Evolutionary conservation across 768 basidiomycete genomes (phyloP).

Genomic region (Mycena galopus): DNA sequence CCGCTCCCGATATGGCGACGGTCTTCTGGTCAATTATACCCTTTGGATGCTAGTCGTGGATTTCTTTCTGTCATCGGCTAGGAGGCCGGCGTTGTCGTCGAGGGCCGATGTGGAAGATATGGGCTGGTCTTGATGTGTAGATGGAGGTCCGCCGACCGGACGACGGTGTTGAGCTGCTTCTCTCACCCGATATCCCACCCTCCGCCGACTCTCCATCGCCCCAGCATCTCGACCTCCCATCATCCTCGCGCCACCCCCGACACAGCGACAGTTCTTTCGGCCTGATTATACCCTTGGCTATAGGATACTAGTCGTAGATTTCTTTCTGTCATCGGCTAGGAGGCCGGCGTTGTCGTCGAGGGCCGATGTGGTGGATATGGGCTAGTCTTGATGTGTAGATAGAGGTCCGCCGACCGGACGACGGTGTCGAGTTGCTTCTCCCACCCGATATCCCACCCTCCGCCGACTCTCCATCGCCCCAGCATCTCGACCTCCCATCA

Average conservation of each 20-base stretch:
- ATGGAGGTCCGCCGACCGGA: constrained; percentile 23
- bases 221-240: too few species aligned
- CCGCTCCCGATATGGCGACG: neutral
- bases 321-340: neutral
- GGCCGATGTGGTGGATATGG: neutral
- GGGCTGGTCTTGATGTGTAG: too few species aligned
- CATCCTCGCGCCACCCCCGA: too few species aligned
- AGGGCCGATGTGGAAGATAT: neutral
- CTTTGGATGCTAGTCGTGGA: neutral
- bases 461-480: too few species aligned
- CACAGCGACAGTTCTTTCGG: too few species aligned
- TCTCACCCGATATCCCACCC: constrained; percentile 3
- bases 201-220: too few species aligned
- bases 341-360: neutral
- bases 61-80: neutral
- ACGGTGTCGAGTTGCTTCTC: constrained; percentile 17
- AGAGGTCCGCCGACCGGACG: constrained; percentile 24
- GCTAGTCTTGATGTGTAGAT: neutral
- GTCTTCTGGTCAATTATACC: neutral
- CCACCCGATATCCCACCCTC: constrained; percentile 7
- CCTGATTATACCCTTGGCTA: too few species aligned
- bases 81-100: neutral
- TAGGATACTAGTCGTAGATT: too few species aligned
- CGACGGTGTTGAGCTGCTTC: constrained; percentile 21
- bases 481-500: neutral